A percentile compares a stretch with the other conserved stretches of the same genome.
phyloP scores from a whole-genome alignment of 1,284 basidiomycete genomes.

The Cutaneotrichosporon mucoides region DNA sequence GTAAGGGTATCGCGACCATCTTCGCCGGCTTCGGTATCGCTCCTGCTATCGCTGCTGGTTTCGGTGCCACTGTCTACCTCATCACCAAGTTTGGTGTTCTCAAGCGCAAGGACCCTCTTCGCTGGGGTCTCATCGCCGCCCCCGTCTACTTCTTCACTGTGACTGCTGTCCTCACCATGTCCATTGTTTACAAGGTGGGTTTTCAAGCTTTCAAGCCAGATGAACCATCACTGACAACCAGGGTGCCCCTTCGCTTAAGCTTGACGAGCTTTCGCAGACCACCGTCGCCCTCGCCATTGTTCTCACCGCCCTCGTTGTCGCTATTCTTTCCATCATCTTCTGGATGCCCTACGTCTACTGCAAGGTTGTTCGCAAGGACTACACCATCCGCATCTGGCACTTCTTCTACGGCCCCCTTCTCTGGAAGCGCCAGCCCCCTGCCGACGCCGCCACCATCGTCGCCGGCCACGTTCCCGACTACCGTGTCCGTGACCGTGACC shows the following conservation, averaged over 20 bases:
- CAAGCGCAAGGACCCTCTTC: constrained; percentile 32
- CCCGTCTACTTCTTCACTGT: constrained; percentile 52
- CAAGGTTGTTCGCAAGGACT: constrained; percentile 53
- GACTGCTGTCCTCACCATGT: constrained; percentile 43
- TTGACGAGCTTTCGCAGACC: constrained; percentile 41
- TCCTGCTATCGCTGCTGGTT: constrained; percentile 49
- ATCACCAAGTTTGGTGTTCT: constrained; percentile 51
- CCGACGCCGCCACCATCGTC: constrained; percentile 6
- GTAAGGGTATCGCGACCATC: constrained; percentile 45
- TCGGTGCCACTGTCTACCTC: constrained; percentile 50
- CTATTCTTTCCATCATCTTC: constrained; percentile 50
- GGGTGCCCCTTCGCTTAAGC: constrained; percentile 47
- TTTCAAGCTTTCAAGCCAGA: too few relatives aligned
- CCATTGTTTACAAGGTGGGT: constrained; percentile 41
- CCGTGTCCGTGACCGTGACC: constrained; percentile 36
- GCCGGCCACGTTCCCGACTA: constrained; percentile 48
- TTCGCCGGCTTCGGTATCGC: constrained; percentile 50
- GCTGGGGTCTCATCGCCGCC: constrained; percentile 41
- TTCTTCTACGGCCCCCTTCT: constrained; percentile 54
- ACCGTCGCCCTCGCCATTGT: constrained; percentile 51
- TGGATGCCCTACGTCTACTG: constrained; percentile 53
- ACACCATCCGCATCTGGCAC: constrained; percentile 51
- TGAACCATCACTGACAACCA: too few relatives aligned
- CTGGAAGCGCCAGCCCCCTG: constrained; percentile 42
- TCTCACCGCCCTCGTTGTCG: constrained; percentile 48